These are phyloP conservation scores for Punica granatum DNA, from an alignment of 345 rosid species.

Conservation along the genomic window DNA sequence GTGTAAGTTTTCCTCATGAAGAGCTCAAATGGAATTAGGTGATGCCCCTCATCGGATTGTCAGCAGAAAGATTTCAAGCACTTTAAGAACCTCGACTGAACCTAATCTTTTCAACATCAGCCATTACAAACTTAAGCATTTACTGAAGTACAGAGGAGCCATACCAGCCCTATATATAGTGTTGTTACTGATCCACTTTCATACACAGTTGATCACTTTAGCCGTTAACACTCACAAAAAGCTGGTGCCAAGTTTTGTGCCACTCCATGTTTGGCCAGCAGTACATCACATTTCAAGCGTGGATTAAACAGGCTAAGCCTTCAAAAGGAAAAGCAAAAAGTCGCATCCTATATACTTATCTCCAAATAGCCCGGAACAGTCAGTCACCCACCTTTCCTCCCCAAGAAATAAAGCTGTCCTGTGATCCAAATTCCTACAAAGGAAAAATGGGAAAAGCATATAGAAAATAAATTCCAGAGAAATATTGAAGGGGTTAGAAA, in stretches of 20 bases:
- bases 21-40: too few species aligned
- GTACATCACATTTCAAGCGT: not conserved
- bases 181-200: not conserved
- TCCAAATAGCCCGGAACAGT: not conserved
- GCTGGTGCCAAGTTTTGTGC: not conserved
- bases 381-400: conserved; percentile 48
- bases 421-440: conserved; percentile 83
- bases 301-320: not conserved
- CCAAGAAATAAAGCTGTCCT: conserved; percentile 83
- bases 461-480: not conserved
- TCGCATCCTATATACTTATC: not conserved
- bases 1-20: too few species aligned
- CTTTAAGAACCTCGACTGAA: not conserved
- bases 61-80: too few species aligned
- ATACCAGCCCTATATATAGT: not conserved
- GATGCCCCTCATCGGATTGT: too few species aligned
- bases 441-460: not conserved
- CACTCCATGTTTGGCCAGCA: not conserved
- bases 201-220: not conserved
- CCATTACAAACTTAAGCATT: not conserved
- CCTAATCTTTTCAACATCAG: not conserved
- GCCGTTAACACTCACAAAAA: not conserved
- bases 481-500: not conserved
- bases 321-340: not conserved
- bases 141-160: not conserved